Conservation (phyloP, 1,139 yeast genomes). For the Candida tropicalis region DNA sequence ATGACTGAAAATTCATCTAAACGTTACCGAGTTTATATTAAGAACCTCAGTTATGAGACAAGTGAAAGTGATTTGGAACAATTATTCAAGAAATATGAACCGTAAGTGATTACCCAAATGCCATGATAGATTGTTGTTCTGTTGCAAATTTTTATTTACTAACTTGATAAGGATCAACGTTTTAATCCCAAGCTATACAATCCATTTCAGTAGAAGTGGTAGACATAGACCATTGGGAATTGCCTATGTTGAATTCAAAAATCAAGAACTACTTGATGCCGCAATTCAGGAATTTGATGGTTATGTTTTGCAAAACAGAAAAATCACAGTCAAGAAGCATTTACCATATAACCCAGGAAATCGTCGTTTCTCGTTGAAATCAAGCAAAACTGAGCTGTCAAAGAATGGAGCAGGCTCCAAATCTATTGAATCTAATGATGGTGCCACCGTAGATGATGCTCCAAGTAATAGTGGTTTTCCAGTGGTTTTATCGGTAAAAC, state of each 20-base stretch:
- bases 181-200: constrained; percentile 56
- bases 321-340: constrained; percentile 38
- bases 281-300: constrained; percentile 49
- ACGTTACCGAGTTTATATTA: constrained; percentile 63
- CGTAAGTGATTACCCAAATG: constrained; percentile 15
- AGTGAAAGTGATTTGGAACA: constrained; percentile 72
- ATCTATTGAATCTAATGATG: not conserved
- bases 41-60: constrained; percentile 78
- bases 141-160: constrained; percentile 13
- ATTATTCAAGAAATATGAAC: constrained; percentile 65
- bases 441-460: not conserved
- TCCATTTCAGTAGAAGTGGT: constrained; percentile 43
- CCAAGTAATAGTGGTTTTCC: not conserved
- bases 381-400: not conserved
- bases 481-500: not conserved
- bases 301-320: constrained; percentile 38
- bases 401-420: constrained; percentile 1
- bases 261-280: constrained; percentile 49
- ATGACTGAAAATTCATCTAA: constrained; percentile 8
- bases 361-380: constrained; percentile 10
- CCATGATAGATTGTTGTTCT: not conserved
- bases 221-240: constrained; percentile 57
- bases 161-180: constrained; percentile 35
- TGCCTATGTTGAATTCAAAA: constrained; percentile 65
- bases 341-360: constrained; percentile 39